Evolutionary conservation across 1,284 basidiomycete genomes (phyloP).

Genomic region (Sutorius eximius): DNA sequence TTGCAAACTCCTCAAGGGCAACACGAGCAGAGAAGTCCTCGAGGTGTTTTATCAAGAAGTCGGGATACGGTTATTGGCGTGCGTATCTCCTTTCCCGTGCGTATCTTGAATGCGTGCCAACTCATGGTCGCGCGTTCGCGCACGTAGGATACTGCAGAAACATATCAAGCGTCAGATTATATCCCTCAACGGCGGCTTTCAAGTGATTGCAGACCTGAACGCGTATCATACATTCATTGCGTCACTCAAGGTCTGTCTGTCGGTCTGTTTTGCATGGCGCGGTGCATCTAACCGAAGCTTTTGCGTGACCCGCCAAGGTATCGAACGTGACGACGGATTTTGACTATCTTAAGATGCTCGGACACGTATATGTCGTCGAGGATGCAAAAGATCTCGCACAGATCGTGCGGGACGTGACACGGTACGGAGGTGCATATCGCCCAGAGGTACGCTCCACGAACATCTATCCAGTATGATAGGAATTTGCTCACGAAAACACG

Average conservation of each 20-base stretch:
- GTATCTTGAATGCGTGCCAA: too few species aligned
- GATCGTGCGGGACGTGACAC: constrained; percentile 90
- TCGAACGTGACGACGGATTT: constrained; percentile 81
- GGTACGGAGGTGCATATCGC: constrained; percentile 89
- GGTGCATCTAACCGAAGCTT: background rate
- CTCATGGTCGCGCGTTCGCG: too few species aligned
- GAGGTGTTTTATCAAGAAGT: constrained; percentile 99
- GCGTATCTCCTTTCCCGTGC: constrained; percentile 21
- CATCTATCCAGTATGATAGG: background rate
- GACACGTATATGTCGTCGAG: constrained; percentile 90
- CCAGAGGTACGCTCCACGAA: constrained; percentile 69
- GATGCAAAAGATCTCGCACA: constrained; percentile 93
- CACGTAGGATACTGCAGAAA: constrained; percentile 83
- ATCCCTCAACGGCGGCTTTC: constrained; percentile 89
- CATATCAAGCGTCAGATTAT: constrained; percentile 98
- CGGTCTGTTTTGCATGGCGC: background rate
- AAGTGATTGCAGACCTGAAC: constrained; percentile 95
- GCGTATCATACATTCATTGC: constrained; percentile 88
- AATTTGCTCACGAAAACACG: too few species aligned
- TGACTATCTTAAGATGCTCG: constrained; percentile 93
- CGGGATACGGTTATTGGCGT: constrained; percentile 90
- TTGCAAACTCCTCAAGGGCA: constrained; percentile 87
- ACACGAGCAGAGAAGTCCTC: constrained; percentile 92
- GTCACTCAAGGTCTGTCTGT: constrained; percentile 62
- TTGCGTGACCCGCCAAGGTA: constrained; percentile 39